Evolutionary conservation across 495 filamentous ascomycete genomes (phyloP).

Genomic region (Massariosphaeria phaeospora): DNA sequence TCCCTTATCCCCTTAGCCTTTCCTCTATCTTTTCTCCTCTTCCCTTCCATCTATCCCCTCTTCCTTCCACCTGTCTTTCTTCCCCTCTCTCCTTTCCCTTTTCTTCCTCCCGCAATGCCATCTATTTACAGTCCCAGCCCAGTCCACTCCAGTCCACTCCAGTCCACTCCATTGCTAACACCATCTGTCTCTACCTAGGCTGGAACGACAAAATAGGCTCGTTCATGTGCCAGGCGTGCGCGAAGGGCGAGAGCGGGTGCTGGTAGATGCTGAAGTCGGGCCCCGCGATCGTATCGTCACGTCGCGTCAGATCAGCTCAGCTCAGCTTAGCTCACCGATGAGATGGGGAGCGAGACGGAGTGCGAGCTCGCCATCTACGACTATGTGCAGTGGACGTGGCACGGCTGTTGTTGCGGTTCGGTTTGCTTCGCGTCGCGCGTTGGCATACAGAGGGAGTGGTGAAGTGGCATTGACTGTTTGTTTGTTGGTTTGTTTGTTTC

Average conservation of each 20-base stretch:
- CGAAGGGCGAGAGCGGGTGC: background rate
- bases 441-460: no score
- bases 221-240: background rate
- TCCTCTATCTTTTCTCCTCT: background rate
- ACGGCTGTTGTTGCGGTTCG: no score
- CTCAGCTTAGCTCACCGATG: no score
- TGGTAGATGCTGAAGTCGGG: no score
- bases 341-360: no score
- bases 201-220: conserved; percentile 4
- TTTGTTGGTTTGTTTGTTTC: no score
- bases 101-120: background rate
- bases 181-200: background rate
- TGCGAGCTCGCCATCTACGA: no score
- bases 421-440: no score
- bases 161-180: background rate
- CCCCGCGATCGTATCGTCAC: no score
- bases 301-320: no score
- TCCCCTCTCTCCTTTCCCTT: background rate
- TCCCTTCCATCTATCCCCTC: background rate
- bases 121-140: background rate
- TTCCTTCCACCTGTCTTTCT: background rate
- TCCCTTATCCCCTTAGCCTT: background rate
- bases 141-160: background rate
- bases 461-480: no score
- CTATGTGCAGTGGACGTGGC: no score